These are phyloP conservation scores for Leptomonas seymouri DNA, from an alignment of 208 protist species.

Conservation along the genomic window DNA sequence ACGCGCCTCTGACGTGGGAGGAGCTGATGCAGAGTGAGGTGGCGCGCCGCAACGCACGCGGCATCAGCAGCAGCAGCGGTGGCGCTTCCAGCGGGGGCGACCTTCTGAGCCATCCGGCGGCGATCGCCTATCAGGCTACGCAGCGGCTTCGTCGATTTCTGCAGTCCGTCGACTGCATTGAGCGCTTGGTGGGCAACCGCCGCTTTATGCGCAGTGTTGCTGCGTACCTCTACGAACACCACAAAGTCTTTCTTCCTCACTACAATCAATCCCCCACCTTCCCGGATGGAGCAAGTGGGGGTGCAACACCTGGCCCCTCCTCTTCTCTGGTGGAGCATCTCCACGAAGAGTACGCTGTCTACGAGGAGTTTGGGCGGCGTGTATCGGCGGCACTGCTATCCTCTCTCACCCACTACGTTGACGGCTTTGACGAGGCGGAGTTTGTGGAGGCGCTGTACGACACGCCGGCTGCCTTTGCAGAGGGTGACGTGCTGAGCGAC, in stretches of 20 bases:
- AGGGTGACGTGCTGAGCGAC: background rate
- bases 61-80: background rate
- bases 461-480: slow-evolving; percentile 40
- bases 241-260: slow-evolving; percentile 70
- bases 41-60: slow-evolving; percentile 26
- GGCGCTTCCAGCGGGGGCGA: background rate
- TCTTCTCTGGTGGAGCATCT: slow-evolving; percentile 43
- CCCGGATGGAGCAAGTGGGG: too few relatives aligned
- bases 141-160: slow-evolving; percentile 66
- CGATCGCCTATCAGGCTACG: slow-evolving; percentile 51
- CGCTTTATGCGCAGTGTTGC: slow-evolving; percentile 62
- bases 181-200: slow-evolving; percentile 56
- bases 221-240: slow-evolving; percentile 69
- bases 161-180: slow-evolving; percentile 56
- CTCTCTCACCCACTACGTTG: slow-evolving; percentile 51
- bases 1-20: slow-evolving; percentile 65
- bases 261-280: background rate
- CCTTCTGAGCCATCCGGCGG: slow-evolving; percentile 16
- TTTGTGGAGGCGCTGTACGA: slow-evolving; percentile 82
- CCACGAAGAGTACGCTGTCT: slow-evolving; percentile 74
- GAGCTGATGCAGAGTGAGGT: slow-evolving; percentile 45
- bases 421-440: slow-evolving; percentile 73
- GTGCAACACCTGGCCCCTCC: background rate
- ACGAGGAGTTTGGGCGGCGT: slow-evolving; percentile 57
- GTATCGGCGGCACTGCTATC: slow-evolving; percentile 56